Percentiles rank a stretch among this genome's conserved stretches.
phyloP scores from a whole-genome alignment of 2,329 filamentous ascomycete genomes.

The Xenoacremonium recifei region DNA sequence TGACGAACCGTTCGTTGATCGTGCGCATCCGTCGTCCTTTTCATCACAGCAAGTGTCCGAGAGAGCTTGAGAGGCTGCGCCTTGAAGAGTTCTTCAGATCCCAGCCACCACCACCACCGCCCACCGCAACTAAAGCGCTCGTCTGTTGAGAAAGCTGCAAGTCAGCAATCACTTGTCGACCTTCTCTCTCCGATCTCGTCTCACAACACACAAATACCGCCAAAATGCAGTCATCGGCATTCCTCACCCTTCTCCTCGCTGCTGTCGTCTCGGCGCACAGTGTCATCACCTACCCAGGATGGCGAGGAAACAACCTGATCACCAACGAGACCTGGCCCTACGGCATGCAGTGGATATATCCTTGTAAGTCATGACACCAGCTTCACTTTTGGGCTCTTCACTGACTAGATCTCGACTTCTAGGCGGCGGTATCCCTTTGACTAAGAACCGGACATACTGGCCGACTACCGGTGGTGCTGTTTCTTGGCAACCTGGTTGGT shows the following conservation, averaged over 20 bases:
- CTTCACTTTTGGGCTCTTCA: background rate
- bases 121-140: background rate
- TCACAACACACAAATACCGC: conserved; percentile 4
- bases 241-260: conserved; percentile 43
- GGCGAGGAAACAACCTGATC: conserved; percentile 82
- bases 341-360: conserved; percentile 94
- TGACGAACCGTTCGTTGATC: background rate
- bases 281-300: conserved; percentile 84
- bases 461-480: conserved; percentile 84
- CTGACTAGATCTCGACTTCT: conserved; percentile 14
- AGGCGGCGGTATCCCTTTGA: conserved; percentile 82
- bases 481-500: conserved; percentile 92
- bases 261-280: conserved; percentile 64
- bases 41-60: conserved; percentile 7
- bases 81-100: conserved; percentile 4
- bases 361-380: conserved; percentile 62
- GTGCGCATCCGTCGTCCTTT: background rate
- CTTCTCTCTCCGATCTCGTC: no score
- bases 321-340: conserved; percentile 78
- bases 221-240: conserved; percentile 47
- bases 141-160: no score
- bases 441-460: conserved; percentile 88
- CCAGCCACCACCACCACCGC: background rate
- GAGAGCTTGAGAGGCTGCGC: conserved; percentile 16
- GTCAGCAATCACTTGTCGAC: no score